Conservation (phyloP, 352 stramenopile species). For the Globisporangium cederbergense region DNA sequence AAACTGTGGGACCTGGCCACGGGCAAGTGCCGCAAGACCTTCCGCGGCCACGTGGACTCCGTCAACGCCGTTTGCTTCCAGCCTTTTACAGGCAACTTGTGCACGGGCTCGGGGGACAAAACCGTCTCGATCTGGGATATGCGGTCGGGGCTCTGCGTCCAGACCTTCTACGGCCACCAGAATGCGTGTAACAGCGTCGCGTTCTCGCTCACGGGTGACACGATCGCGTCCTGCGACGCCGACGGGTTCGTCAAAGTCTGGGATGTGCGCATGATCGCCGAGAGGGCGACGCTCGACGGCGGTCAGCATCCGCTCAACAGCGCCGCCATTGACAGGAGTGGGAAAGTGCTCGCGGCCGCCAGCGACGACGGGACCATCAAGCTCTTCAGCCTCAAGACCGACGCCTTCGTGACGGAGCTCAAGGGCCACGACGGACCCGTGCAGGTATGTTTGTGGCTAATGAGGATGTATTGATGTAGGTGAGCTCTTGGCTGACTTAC, state of each 20-base stretch:
- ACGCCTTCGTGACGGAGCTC: constrained; percentile 68
- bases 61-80: constrained; percentile 94
- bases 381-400: constrained; percentile 80
- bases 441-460: constrained; percentile 57
- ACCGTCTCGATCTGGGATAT: constrained; percentile 95
- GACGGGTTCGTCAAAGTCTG: constrained; percentile 94
- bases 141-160: constrained; percentile 86
- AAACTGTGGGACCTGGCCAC: constrained; percentile 92
- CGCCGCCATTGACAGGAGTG: constrained; percentile 89
- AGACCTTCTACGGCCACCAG: constrained; percentile 95
- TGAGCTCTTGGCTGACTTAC: background rate
- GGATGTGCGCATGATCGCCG: constrained; percentile 94
- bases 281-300: constrained; percentile 83
- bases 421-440: constrained; percentile 91
- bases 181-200: constrained; percentile 92
- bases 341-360: constrained; percentile 75
- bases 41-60: constrained; percentile 93
- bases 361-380: constrained; percentile 91
- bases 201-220: constrained; percentile 85
- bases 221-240: constrained; percentile 90
- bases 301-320: constrained; percentile 90
- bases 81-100: constrained; percentile 91
- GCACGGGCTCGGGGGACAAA: constrained; percentile 92
- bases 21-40: constrained; percentile 88
- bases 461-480: constrained; percentile 8